A percentile compares a stretch with the other conserved stretches of the same genome.
These are phyloP conservation scores for Wickerhamomyces silvicola DNA, from an alignment of 805 yeast species.

Conservation along the genomic window DNA sequence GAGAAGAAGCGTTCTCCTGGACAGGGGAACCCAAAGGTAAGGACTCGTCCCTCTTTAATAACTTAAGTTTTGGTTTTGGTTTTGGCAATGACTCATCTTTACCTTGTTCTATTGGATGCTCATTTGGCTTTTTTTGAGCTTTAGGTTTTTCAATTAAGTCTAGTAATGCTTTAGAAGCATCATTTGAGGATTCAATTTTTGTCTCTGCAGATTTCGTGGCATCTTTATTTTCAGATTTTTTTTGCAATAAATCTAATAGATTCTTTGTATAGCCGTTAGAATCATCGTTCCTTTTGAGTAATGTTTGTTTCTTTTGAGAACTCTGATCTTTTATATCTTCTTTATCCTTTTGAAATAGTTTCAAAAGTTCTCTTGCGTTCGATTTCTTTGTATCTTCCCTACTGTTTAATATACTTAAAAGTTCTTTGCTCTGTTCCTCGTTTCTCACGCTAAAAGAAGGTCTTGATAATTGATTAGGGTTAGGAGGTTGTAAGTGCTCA, in stretches of 20 bases:
- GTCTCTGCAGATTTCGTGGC: background rate
- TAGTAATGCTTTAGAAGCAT: conserved; percentile 15
- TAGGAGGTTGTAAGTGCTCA: conserved; percentile 26
- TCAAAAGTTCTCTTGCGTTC: conserved; percentile 10
- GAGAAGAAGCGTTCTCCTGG: no score
- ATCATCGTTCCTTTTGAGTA: background rate
- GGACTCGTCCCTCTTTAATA: background rate
- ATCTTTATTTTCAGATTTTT: conserved; percentile 1
- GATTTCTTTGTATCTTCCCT: conserved; percentile 11
- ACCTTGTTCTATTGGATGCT: conserved; percentile 3
- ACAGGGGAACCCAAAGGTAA: background rate
- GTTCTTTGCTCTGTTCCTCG: conserved; percentile 33
- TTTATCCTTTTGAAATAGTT: conserved; percentile 8
- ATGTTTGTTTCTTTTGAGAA: conserved; percentile 3
- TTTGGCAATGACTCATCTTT: background rate
- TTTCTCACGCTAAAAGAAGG: conserved; percentile 27
- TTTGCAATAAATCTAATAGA: conserved; percentile 15
- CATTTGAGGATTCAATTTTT: background rate
- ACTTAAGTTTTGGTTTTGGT: conserved; percentile 11
- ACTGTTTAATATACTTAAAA: conserved; percentile 36
- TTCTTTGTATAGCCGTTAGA: conserved; percentile 13
- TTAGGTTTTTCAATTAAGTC: conserved; percentile 7
- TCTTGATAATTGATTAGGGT: conserved; percentile 32
- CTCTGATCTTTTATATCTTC: conserved; percentile 2
- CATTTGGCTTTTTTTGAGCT: conserved; percentile 1